These are phyloP conservation scores for Chlamydomonas incerta DNA, from an alignment of 139 green algal genomes.

Conservation along the genomic window DNA sequence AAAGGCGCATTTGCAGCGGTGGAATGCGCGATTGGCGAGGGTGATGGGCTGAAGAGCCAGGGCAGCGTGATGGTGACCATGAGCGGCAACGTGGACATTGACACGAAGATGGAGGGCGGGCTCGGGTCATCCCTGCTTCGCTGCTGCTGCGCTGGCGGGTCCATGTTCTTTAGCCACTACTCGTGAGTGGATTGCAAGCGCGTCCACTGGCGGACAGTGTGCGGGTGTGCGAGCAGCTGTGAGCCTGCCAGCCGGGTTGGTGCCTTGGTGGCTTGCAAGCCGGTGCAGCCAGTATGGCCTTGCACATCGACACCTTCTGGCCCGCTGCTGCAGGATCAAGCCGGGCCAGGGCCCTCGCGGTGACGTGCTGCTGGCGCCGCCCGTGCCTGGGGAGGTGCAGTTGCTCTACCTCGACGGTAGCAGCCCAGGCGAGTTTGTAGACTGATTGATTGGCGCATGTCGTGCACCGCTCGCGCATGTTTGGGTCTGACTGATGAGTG, in stretches of 20 bases:
- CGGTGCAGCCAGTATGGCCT: no score
- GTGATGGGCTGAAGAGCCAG: constrained; percentile 51
- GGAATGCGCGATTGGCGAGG: constrained; percentile 18
- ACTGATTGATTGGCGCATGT: background rate
- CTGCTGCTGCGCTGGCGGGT: constrained; percentile 56
- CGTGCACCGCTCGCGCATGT: background rate
- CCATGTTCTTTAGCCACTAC: constrained; percentile 55
- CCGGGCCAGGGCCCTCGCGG: constrained; percentile 22
- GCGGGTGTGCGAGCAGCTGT: no score
- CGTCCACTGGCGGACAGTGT: no score
- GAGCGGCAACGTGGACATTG: constrained; percentile 44
- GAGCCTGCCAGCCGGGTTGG: no score
- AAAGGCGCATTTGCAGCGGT: constrained; percentile 42
- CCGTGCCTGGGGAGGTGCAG: constrained; percentile 54
- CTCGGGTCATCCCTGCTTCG: constrained; percentile 28
- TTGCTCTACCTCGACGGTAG: constrained; percentile 47
- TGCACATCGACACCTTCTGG: no score
- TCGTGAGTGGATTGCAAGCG: no score
- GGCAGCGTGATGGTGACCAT: constrained; percentile 57
- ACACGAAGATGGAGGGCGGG: constrained; percentile 45
- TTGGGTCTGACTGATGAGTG: background rate
- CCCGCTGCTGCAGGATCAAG: constrained; percentile 27
- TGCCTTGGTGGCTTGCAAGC: no score
- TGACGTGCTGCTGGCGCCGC: constrained; percentile 56
- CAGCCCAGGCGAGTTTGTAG: background rate